These are phyloP conservation scores for Liquidambar formosana DNA, from an alignment of 164 flowering plant species.

Conservation along the genomic window DNA sequence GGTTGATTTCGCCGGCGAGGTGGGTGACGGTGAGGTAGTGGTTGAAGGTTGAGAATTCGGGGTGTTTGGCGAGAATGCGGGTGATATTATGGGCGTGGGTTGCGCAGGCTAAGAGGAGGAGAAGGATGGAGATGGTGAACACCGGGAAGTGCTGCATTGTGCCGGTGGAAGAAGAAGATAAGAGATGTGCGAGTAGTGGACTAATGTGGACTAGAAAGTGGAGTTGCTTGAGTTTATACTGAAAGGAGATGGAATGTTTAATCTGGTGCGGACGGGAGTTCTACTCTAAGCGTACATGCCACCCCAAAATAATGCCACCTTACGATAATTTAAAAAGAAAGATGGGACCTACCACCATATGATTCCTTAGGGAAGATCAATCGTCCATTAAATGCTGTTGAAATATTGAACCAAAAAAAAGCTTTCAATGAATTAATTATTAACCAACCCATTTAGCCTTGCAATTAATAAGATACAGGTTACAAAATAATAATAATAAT, in stretches of 20 bases:
- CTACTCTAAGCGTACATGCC: no score
- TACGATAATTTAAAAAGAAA: no score
- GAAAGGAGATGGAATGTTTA: background rate
- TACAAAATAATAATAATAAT: no score
- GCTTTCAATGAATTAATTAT: no score
- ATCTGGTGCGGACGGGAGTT: background rate
- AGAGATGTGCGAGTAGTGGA: conserved; percentile 2
- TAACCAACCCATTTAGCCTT: no score
- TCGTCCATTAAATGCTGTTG: no score
- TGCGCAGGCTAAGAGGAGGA: conserved; percentile 26
- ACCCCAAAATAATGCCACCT: background rate
- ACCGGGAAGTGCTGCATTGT: conserved; percentile 16
- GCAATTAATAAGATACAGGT: no score
- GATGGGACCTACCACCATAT: no score
- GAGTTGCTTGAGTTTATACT: no score
- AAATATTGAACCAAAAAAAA: no score
- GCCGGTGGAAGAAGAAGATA: conserved; percentile 1
- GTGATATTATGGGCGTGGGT: conserved; percentile 79
- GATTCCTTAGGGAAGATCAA: no score
- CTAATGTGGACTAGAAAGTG: no score
- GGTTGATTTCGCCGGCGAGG: conserved; percentile 80
- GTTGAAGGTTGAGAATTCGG: conserved; percentile 79
- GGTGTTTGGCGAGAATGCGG: conserved; percentile 65
- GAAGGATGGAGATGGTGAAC: conserved; percentile 15
- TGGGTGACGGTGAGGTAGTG: conserved; percentile 74